Evolutionary conservation across 257 asterid genomes (phyloP).

Genomic region (Fraxinus quadrangulata): DNA sequence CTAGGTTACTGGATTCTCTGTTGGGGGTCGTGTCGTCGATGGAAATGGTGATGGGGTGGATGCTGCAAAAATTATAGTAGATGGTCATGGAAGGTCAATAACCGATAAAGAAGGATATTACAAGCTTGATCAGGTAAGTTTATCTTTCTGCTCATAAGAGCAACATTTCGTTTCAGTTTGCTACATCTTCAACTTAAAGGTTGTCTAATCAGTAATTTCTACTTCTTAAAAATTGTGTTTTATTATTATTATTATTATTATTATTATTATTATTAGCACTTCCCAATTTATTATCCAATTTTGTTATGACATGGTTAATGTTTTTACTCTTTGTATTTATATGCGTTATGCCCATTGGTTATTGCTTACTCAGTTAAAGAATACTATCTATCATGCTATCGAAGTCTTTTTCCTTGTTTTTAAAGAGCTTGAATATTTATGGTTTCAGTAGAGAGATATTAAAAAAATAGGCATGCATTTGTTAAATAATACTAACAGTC

Average conservation of each 20-base stretch:
- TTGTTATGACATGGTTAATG: constrained; percentile 10
- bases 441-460: neutral
- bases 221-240: neutral
- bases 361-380: constrained; percentile 13
- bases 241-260: constrained; percentile 8
- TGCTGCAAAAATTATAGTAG: constrained; percentile 69
- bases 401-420: constrained; percentile 6
- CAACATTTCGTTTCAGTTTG: constrained; percentile 8
- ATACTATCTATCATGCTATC: constrained; percentile 7
- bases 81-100: constrained; percentile 76
- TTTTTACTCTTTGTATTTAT: constrained; percentile 5
- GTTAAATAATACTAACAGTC: constrained; percentile 7
- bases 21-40: constrained; percentile 97
- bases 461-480: too few relatives aligned
- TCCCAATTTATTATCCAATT: constrained; percentile 12
- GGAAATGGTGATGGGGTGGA: constrained; percentile 75
- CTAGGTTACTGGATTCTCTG: constrained; percentile 97
- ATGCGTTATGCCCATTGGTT: neutral
- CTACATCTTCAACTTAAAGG: constrained; percentile 3
- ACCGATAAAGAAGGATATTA: constrained; percentile 86
- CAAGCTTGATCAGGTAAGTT: constrained; percentile 94
- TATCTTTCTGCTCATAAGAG: constrained; percentile 15
- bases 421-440: constrained; percentile 21
- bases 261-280: neutral
- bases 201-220: constrained; percentile 10